Percentiles rank a stretch among this genome's conserved stretches.
Conservation (phyloP, 495 filamentous ascomycete genomes). For the Hypoxylon rickii region DNA sequence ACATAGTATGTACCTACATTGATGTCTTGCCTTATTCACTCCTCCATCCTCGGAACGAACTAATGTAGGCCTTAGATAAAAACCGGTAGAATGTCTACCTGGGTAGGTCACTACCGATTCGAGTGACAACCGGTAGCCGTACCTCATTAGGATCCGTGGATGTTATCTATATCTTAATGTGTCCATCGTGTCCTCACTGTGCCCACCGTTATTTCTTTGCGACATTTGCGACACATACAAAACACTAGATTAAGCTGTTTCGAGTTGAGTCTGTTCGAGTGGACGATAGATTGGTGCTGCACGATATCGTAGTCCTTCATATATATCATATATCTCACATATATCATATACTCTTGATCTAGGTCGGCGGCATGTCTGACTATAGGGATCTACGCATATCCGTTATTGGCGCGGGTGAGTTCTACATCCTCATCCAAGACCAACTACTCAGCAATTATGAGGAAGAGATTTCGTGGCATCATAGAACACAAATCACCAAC, state of each 20-base stretch:
- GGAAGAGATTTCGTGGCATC: too few relatives aligned
- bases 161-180: not conserved
- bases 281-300: slow-evolving; percentile 10
- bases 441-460: too few relatives aligned
- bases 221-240: not conserved
- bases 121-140: slow-evolving; percentile 2
- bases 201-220: slow-evolving; percentile 1
- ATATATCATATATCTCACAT: not conserved
- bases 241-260: not conserved
- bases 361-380: slow-evolving; percentile 42
- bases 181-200: slow-evolving; percentile 8
- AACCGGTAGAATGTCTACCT: slow-evolving; percentile 26
- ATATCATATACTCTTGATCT: slow-evolving; percentile 7
- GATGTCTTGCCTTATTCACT: slow-evolving; percentile 20
- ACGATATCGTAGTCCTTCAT: slow-evolving; percentile 3
- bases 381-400: slow-evolving; percentile 48
- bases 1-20: too few relatives aligned
- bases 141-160: slow-evolving; percentile 13
- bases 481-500: not conserved
- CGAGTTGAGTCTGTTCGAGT: not conserved
- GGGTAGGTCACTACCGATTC: not conserved
- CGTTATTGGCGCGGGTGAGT: slow-evolving; percentile 50
- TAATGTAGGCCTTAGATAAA: slow-evolving; percentile 1
- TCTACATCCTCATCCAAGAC: slow-evolving; percentile 2
- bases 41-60: slow-evolving; percentile 19